Percentiles rank a stretch among this genome's conserved stretches.
Conservation (phyloP, 306 rosid genomes). For the Vicia villosa region DNA sequence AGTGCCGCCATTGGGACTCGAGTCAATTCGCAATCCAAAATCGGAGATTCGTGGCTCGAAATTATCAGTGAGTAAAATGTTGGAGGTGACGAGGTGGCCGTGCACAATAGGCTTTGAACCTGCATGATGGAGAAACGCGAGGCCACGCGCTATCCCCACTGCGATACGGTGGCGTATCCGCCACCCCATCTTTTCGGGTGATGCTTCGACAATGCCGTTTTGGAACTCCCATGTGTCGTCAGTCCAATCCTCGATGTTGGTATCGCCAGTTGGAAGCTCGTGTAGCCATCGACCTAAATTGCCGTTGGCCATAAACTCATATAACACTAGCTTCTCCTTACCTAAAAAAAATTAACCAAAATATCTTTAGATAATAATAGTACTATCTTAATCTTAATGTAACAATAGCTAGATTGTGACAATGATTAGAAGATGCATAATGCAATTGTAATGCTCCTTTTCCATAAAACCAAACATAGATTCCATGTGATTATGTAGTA, state of each 20-base stretch:
- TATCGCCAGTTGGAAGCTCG: constrained; percentile 81
- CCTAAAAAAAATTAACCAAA: constrained; percentile 43
- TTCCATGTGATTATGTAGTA: not conserved
- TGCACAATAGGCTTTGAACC: constrained; percentile 72
- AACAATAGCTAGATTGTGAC: not conserved
- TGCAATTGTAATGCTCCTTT: not conserved
- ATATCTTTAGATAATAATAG: too few relatives aligned
- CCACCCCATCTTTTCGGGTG: constrained; percentile 71
- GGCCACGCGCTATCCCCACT: constrained; percentile 87
- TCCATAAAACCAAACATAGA: constrained; percentile 9
- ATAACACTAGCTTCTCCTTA: constrained; percentile 71
- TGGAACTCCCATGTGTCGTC: constrained; percentile 81
- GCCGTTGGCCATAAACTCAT: constrained; percentile 82
- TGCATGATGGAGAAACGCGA: constrained; percentile 87
- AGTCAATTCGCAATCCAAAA: constrained; percentile 57
- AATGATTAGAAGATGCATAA: too few relatives aligned
- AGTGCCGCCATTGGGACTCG: constrained; percentile 12
- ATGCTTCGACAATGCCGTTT: constrained; percentile 5
- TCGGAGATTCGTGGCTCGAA: constrained; percentile 74
- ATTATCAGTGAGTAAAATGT: constrained; percentile 58
- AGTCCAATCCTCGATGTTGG: constrained; percentile 89
- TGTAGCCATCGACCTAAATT: constrained; percentile 85
- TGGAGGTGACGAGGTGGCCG: constrained; percentile 79
- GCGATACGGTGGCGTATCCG: constrained; percentile 80
- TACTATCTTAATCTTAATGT: too few relatives aligned